Conservation (phyloP, 495 filamentous ascomycete species). For the Tuber borchii region DNA sequence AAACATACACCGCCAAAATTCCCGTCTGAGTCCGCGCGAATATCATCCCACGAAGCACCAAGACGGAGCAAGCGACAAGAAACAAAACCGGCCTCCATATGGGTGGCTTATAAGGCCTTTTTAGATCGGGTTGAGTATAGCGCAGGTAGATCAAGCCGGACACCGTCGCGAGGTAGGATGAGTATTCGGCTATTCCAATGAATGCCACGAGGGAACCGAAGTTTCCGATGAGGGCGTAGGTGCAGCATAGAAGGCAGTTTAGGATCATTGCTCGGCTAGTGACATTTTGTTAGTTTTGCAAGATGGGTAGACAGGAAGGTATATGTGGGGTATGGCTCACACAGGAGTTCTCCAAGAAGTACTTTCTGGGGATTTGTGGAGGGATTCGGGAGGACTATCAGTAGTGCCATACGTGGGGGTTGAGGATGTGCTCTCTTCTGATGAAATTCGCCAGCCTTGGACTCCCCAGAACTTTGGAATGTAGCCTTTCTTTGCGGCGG, state of each 20-base stretch:
- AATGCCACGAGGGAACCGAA: neutral
- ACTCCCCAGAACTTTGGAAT: slow-evolving; percentile 47
- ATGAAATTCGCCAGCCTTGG: slow-evolving; percentile 40
- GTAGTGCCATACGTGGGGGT: neutral
- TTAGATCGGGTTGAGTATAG: neutral
- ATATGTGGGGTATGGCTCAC: neutral
- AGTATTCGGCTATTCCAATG: neutral
- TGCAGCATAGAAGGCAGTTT: neutral
- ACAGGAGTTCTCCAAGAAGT: neutral
- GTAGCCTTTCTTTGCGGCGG: slow-evolving; percentile 51
- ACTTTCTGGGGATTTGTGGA: neutral
- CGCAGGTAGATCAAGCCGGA: neutral
- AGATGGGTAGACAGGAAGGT: neutral
- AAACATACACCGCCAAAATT: neutral
- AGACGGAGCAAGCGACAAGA: neutral
- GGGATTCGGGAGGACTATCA: neutral
- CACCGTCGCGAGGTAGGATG: neutral
- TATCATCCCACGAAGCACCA: slow-evolving; percentile 1
- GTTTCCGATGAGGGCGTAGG: neutral
- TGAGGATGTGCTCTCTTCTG: neutral
- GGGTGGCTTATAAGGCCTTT: neutral
- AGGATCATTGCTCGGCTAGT: neutral
- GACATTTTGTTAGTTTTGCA: neutral
- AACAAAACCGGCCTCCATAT: neutral
- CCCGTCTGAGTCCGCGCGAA: neutral